Evolutionary conservation across 805 yeast species (phyloP).

Genomic region (Lachancea lanzarotensis): DNA sequence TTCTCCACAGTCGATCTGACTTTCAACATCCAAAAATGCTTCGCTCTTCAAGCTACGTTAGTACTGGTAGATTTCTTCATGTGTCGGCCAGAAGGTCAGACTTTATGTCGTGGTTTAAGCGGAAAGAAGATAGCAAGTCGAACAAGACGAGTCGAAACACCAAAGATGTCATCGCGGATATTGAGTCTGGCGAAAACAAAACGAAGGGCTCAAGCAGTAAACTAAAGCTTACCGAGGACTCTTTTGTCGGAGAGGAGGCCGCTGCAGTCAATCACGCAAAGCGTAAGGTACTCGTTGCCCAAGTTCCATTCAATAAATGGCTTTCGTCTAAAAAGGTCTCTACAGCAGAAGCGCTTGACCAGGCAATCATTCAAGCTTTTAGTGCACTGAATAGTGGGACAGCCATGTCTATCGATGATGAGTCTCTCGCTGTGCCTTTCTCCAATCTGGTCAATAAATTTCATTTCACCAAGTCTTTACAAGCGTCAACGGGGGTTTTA

Average conservation of each 20-base stretch:
- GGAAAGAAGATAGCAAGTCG: constrained; percentile 24
- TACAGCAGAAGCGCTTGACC: constrained; percentile 24
- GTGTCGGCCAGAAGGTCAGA: constrained; percentile 14
- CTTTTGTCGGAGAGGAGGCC: constrained; percentile 27
- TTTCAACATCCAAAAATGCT: not conserved
- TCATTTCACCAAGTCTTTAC: constrained; percentile 31
- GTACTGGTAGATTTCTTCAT: not conserved
- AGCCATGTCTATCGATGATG: constrained; percentile 11
- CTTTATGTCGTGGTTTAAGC: constrained; percentile 38
- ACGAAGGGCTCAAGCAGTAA: constrained; percentile 12
- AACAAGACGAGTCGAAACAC: constrained; percentile 19
- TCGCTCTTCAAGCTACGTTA: not conserved
- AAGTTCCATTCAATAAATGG: constrained; percentile 34
- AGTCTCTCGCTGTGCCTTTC: constrained; percentile 19
- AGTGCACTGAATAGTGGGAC: constrained; percentile 1
- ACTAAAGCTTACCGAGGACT: constrained; percentile 26
- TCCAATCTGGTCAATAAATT: constrained; percentile 32
- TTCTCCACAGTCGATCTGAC: not conserved
- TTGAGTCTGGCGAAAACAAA: constrained; percentile 29
- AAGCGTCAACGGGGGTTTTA: constrained; percentile 33
- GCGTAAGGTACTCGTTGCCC: constrained; percentile 13
- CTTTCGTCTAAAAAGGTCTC: constrained; percentile 21
- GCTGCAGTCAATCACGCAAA: constrained; percentile 15
- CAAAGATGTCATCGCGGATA: constrained; percentile 32
- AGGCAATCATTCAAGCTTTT: constrained; percentile 17